phyloP scores from a whole-genome alignment of 2,329 filamentous ascomycete species.

The Verticillium alfalfae region DNA sequence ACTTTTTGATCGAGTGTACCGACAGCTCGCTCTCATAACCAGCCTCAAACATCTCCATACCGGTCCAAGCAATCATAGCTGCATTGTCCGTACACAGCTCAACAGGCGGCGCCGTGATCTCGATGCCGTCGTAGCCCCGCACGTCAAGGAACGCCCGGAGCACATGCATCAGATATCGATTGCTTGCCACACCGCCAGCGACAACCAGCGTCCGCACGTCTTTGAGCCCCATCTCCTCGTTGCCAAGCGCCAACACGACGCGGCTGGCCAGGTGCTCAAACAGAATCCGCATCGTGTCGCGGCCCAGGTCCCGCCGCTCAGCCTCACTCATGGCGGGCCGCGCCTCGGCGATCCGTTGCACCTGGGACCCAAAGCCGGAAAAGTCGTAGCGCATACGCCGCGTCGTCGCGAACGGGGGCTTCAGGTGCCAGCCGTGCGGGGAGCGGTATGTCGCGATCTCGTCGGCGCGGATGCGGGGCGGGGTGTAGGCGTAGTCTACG shows the following conservation, averaged over 20 bases:
- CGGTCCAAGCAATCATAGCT: slow-evolving; percentile 95
- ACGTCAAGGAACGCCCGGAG: slow-evolving; percentile 50
- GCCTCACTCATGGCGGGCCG: slow-evolving; percentile 30
- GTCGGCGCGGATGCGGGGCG: slow-evolving; percentile 51
- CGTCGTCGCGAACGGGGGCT: slow-evolving; percentile 57
- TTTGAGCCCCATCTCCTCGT: slow-evolving; percentile 18
- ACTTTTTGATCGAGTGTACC: slow-evolving; percentile 59
- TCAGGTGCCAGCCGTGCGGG: slow-evolving; percentile 56
- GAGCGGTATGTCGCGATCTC: slow-evolving; percentile 43
- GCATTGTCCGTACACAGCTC: slow-evolving; percentile 89
- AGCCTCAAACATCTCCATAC: slow-evolving; percentile 81
- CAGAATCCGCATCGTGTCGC: slow-evolving; percentile 68
- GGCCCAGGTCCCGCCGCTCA: slow-evolving; percentile 65
- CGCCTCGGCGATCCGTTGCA: slow-evolving; percentile 48
- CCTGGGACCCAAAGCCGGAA: slow-evolving; percentile 61
- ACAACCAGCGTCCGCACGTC: slow-evolving; percentile 64
- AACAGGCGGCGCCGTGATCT: slow-evolving; percentile 68
- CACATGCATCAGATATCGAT: slow-evolving; percentile 70
- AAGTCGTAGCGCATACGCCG: slow-evolving; percentile 66
- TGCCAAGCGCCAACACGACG: slow-evolving; percentile 59
- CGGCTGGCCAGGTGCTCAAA: slow-evolving; percentile 85
- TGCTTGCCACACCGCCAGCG: slow-evolving; percentile 86
- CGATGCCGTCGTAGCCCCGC: slow-evolving; percentile 57
- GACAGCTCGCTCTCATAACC: slow-evolving; percentile 63
- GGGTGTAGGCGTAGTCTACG: slow-evolving; percentile 43